Base-by-base conservation (phyloP, 1,284 basidiomycete species). In the Tilletiaria anomala region DNA sequence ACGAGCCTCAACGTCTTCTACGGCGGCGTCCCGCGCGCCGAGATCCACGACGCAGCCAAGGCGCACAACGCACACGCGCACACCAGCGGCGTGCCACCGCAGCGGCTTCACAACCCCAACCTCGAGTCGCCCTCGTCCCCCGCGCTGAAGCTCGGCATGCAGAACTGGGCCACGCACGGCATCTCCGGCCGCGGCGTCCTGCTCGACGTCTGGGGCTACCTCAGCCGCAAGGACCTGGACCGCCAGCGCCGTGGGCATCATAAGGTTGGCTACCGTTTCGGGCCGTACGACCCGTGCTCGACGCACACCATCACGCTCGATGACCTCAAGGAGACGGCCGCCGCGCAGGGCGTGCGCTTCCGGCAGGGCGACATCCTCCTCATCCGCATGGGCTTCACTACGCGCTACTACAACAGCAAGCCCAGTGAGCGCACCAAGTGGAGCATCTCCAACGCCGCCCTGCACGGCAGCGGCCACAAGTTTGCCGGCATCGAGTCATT, bases 101-200 rank as follows among this genome's bases (percentile, higher is more conserved):
- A n/a, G 17, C 23, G 17, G 6, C 17, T 22, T 20, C 6, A 17
- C 22, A 50, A 51, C 36, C 37, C n/a, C n/a, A n/a, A n/a, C n/a
- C n/a, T n/a, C n/a, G n/a, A n/a, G n/a, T n/a, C n/a, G n/a, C n/a
- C n/a, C n/a, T n/a, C n/a, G n/a, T n/a, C n/a, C n/a, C n/a, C n/a
- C n/a, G n/a, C n/a, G n/a, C n/a, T n/a, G n/a, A n/a, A 40, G 16
- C 45, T 57, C 5, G 58, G 58, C 23, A 56, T 48, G n/a, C 51
- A 53, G 11, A 40, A 42, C 48, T 37, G 44, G 76, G 78, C 80
- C 0, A 71, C 75, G 21, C 80, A 82, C 51, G 80, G 80, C 1
- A 82, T 81, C 41, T 78, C 76, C 41, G 78, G 79, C 0, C 73
- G 80, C 3, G 80, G 77, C 15, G 77, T 82, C 29, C 63, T 82